Conservation (phyloP, 2,329 filamentous ascomycete genomes). For the Pseudogymnoascus sp. region DNA sequence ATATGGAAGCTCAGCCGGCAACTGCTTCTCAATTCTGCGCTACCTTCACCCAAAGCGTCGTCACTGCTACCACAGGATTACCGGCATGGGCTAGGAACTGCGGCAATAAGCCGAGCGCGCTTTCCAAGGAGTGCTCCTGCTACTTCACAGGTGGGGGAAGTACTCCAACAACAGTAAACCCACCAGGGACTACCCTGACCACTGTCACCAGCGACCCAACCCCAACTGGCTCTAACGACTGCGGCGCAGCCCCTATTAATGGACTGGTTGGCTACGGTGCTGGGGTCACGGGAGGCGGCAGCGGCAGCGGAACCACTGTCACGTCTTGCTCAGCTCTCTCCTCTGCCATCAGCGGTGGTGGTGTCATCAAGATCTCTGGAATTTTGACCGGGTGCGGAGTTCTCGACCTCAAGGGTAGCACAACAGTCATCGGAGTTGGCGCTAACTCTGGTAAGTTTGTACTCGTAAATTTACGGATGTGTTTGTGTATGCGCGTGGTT, state of each 20-base stretch:
- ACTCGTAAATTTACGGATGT: neutral
- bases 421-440: constrained; percentile 37
- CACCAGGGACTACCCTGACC: constrained; percentile 16
- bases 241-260: neutral
- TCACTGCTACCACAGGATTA: constrained; percentile 24
- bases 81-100: constrained; percentile 27
- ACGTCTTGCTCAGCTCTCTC: constrained; percentile 35
- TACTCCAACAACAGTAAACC: constrained; percentile 16
- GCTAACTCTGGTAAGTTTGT: constrained; percentile 23
- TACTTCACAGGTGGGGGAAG: constrained; percentile 21
- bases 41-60: constrained; percentile 12
- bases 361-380: constrained; percentile 35
- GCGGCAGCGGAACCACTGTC: constrained; percentile 37
- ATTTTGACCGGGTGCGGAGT: constrained; percentile 30
- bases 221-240: neutral
- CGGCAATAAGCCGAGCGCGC: constrained; percentile 22
- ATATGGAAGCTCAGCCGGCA: constrained; percentile 1
- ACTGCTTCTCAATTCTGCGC: constrained; percentile 12
- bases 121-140: constrained; percentile 29
- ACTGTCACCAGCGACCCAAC: constrained; percentile 13
- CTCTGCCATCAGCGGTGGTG: constrained; percentile 25
- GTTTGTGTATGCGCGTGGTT: neutral
- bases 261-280: neutral
- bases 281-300: constrained; percentile 34
- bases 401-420: constrained; percentile 35